phyloP scores from a whole-genome alignment of 106 monocot species.

The Acanthochlamys bracteata region DNA sequence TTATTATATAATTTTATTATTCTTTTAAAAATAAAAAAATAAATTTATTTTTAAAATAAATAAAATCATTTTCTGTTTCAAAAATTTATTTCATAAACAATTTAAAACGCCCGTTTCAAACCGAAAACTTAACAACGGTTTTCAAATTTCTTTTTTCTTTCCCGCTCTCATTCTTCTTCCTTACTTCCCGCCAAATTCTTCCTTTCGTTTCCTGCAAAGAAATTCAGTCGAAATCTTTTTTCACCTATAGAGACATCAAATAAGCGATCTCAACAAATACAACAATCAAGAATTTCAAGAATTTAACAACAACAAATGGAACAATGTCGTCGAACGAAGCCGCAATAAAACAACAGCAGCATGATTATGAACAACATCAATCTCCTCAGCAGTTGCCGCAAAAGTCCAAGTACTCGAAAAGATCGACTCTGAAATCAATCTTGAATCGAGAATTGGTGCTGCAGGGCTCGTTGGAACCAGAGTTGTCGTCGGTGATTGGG shows the following conservation, averaged over 20 bases:
- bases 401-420: constrained; percentile 51
- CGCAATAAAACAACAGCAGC: neutral
- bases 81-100: too few species aligned
- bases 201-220: constrained; percentile 2
- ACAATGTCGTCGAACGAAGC: neutral
- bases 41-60: too few species aligned
- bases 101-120: too few species aligned
- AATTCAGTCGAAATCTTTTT: neutral
- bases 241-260: neutral
- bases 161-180: neutral
- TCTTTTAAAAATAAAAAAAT: too few species aligned
- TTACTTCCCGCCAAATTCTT: neutral
- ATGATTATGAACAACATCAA: neutral
- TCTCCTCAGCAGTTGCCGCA: constrained; percentile 1
- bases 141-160: neutral
- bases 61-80: too few species aligned
- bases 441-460: constrained; percentile 24
- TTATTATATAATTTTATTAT: too few species aligned
- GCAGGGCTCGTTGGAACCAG: constrained; percentile 46
- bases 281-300: neutral
- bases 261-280: neutral
- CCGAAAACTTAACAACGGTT: too few species aligned
- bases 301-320: neutral
- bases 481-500: constrained; percentile 78
- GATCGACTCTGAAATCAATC: constrained; percentile 51